Base-by-base conservation (phyloP, 2,329 filamentous ascomycete genomes). In the Dactylellina haptotyla region DNA sequence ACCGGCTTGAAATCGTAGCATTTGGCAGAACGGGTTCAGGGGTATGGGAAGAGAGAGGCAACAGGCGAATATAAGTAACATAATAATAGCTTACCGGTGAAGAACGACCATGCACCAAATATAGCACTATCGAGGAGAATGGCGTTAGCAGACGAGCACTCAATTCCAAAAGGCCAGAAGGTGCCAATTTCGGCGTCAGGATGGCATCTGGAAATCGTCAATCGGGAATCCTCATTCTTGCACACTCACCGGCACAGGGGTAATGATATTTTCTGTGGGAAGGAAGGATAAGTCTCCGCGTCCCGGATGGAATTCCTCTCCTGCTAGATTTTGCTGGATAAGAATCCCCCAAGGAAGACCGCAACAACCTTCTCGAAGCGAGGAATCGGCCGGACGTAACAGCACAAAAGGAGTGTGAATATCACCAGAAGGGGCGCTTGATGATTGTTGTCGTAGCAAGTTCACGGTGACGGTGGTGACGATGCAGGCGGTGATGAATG, bases 371-470 rank as follows among this genome's bases (percentile, higher is more conserved):
- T 70, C 65, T 56, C 18, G 39, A 48, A 62, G 30, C 34, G 37
- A 59, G 28, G 46, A 16, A n/a, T 41, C 58, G 48, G 48, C 30
- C 48, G 16, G 39, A 16, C 37, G 26, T 9, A 10, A n/a, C 14
- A 41, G 37, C 12, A 23, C 32, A n/a, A 65, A 72, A 72, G 67
- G 67, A 72, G 51, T 46, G 67, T 72, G 59, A n/a, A 45, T 73
- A 59, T 66, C 69, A 54, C 59, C 26, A 56, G 37, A 41, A 62
- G n/a, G n/a, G n/a, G n/a, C n/a, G n/a, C n/a, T n/a, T n/a, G n/a
- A 30, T 20, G 51, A 18, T 58, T 58, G 30, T 58, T 6, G 25
- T 20, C 37, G 28, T 28, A 39, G 43, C 51, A 10, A 10, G 34
- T 18, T 39, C 20, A 12, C 23, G 20, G 18, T 34, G 39, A 41